Conservation (phyloP, 495 filamentous ascomycete genomes). For the Neurospora africana region DNA sequence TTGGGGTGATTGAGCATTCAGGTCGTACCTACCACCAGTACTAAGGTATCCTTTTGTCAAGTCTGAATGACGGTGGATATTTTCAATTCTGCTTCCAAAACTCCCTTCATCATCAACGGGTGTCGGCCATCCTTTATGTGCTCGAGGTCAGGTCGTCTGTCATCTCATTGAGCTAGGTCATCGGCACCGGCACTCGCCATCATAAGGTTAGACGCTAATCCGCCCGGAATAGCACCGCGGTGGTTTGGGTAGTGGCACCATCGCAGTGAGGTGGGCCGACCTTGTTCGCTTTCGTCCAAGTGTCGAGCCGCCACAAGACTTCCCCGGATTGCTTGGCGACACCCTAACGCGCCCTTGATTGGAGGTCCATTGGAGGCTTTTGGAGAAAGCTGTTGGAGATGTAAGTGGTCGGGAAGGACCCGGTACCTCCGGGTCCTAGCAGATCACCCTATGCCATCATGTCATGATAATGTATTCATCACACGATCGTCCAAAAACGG, state of each 20-base stretch:
- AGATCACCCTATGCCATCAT: constrained; percentile 12
- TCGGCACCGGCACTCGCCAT: not conserved
- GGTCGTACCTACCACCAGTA: not conserved
- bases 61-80: not conserved
- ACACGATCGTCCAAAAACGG: constrained; percentile 18
- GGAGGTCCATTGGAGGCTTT: not conserved
- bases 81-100: not conserved
- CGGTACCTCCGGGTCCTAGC: not conserved
- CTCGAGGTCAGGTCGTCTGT: not conserved
- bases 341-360: not conserved
- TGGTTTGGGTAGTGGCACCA: not conserved
- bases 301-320: not conserved
- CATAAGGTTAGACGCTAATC: not conserved
- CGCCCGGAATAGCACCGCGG: not conserved
- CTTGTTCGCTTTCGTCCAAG: not conserved
- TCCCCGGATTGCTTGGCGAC: not conserved
- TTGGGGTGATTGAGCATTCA: not conserved
- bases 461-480: constrained; percentile 29
- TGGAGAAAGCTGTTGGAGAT: not conserved
- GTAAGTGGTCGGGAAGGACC: not conserved
- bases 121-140: not conserved
- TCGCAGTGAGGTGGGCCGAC: not conserved
- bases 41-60: not conserved
- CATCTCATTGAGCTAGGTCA: not conserved
- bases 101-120: not conserved